These are phyloP conservation scores for Xylaria intraflava DNA, from an alignment of 495 filamentous ascomycete genomes.

Conservation along the genomic window DNA sequence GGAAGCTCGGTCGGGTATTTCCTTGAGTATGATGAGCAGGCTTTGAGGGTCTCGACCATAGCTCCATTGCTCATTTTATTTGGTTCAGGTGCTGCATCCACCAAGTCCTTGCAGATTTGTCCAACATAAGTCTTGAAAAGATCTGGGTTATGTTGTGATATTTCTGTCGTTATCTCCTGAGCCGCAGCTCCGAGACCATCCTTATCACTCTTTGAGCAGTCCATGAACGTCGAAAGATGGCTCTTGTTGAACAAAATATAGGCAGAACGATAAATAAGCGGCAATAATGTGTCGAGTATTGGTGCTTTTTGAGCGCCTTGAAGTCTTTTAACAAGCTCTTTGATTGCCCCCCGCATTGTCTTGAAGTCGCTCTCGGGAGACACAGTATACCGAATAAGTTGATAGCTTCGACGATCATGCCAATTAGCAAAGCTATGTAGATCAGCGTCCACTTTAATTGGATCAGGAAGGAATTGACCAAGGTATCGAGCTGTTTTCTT, in stretches of 20 bases:
- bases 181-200: slow-evolving; percentile 68
- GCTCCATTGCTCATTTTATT: slow-evolving; percentile 57
- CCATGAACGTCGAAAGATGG: slow-evolving; percentile 84
- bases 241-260: slow-evolving; percentile 88
- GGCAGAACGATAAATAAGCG: slow-evolving; percentile 77
- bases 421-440: slow-evolving; percentile 85
- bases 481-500: slow-evolving; percentile 60
- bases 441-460: slow-evolving; percentile 57
- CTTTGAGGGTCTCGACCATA: slow-evolving; percentile 83
- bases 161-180: slow-evolving; percentile 87
- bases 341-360: slow-evolving; percentile 80
- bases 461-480: slow-evolving; percentile 67
- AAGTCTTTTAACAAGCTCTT: slow-evolving; percentile 78
- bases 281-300: slow-evolving; percentile 69
- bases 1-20: slow-evolving; percentile 81
- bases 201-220: slow-evolving; percentile 74
- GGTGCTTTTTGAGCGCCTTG: slow-evolving; percentile 46
- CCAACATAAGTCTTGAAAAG: slow-evolving; percentile 87
- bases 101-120: slow-evolving; percentile 80
- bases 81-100: slow-evolving; percentile 67
- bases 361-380: slow-evolving; percentile 85
- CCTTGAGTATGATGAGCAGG: slow-evolving; percentile 81
- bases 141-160: slow-evolving; percentile 79
- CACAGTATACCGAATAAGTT: slow-evolving; percentile 79
- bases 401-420: slow-evolving; percentile 86